These are phyloP conservation scores for Lactifluus subvellereus DNA, from an alignment of 768 basidiomycete genomes.

Conservation along the genomic window DNA sequence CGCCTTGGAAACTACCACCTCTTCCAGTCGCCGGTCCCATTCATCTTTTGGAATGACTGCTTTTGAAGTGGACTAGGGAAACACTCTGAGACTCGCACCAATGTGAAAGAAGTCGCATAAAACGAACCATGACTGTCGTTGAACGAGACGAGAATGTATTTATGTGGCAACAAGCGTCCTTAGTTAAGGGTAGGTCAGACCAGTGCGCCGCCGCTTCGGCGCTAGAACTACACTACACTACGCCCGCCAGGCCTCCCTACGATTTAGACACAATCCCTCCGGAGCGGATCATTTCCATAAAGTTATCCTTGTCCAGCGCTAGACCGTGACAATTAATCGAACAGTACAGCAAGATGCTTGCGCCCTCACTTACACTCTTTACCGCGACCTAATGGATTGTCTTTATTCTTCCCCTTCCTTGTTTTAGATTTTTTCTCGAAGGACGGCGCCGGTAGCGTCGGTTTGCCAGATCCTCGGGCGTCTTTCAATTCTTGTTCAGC, in stretches of 20 bases:
- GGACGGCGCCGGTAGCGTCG: slow-evolving; percentile 61
- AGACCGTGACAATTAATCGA: slow-evolving; percentile 13
- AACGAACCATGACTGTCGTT: slow-evolving; percentile 22
- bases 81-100: slow-evolving; percentile 9
- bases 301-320: slow-evolving; percentile 67
- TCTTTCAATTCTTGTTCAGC: slow-evolving; percentile 55
- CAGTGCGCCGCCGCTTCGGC: not conserved
- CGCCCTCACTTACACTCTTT: slow-evolving; percentile 47
- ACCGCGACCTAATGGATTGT: slow-evolving; percentile 47
- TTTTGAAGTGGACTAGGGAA: slow-evolving; percentile 40
- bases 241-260: slow-evolving; percentile 28
- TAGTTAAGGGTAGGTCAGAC: slow-evolving; percentile 15
- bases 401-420: slow-evolving; percentile 49
- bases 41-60: slow-evolving; percentile 66
- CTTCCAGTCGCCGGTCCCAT: slow-evolving; percentile 80
- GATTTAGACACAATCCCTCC: slow-evolving; percentile 73
- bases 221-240: not conserved
- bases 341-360: not conserved
- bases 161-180: not conserved
- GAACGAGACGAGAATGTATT: not conserved
- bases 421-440: slow-evolving; percentile 43
- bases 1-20: slow-evolving; percentile 82
- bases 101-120: slow-evolving; percentile 21
- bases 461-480: slow-evolving; percentile 65
- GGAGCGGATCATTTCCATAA: slow-evolving; percentile 78